phyloP scores from a whole-genome alignment of 768 basidiomycete species.

The Floccularia luteovirens region DNA sequence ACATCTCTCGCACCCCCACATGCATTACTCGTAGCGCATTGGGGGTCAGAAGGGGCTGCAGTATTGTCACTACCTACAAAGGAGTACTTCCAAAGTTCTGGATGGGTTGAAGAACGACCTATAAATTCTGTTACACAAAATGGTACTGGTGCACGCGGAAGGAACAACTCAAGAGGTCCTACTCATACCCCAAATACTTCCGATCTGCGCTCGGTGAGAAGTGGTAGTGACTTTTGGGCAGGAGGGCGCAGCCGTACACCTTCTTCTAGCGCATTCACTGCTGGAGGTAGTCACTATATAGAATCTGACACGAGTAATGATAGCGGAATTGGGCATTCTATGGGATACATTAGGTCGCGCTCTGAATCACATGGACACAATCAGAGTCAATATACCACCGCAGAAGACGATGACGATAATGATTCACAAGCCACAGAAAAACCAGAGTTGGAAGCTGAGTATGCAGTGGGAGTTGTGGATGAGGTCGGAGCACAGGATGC shows the following conservation, averaged over 20 bases:
- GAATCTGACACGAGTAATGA: slow-evolving; percentile 19
- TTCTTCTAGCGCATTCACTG: slow-evolving; percentile 50
- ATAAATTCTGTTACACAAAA: slow-evolving; percentile 8
- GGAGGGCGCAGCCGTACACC: slow-evolving; percentile 45
- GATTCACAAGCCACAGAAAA: slow-evolving; percentile 57
- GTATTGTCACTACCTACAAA: slow-evolving; percentile 74
- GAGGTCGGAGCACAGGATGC: slow-evolving; percentile 78
- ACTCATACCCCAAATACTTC: slow-evolving; percentile 12
- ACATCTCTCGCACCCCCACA: slow-evolving; percentile 62
- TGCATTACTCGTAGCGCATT: slow-evolving; percentile 74
- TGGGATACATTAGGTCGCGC: slow-evolving; percentile 10
- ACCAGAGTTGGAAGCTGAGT: slow-evolving; percentile 27
- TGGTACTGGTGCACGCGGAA: background rate
- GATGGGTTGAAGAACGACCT: slow-evolving; percentile 58
- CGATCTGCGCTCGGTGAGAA: slow-evolving; percentile 43
- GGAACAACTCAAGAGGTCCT: background rate
- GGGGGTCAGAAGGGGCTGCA: slow-evolving; percentile 75
- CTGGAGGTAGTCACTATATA: slow-evolving; percentile 19
- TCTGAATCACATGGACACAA: slow-evolving; percentile 16
- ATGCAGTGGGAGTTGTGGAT: slow-evolving; percentile 43
- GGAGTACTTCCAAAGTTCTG: slow-evolving; percentile 82
- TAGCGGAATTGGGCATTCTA: slow-evolving; percentile 11
- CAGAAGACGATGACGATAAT: slow-evolving; percentile 39
- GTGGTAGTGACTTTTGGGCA: slow-evolving; percentile 76
- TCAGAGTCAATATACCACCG: slow-evolving; percentile 19